Base-by-base conservation (phyloP, 1,284 basidiomycete species). In the Pseudozyma tsukubaensis region DNA sequence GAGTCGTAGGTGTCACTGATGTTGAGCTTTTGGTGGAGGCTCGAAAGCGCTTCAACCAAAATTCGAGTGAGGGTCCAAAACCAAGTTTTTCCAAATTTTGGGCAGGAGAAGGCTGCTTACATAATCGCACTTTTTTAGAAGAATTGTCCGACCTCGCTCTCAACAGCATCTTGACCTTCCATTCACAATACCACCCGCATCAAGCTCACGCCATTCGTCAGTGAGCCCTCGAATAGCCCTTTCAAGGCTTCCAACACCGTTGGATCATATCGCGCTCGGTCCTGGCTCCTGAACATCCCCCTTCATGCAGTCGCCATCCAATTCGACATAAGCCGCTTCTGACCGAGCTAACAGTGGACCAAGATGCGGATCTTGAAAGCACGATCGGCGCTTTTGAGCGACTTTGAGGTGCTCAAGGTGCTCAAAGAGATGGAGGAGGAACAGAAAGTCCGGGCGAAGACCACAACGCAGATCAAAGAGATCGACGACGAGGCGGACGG, bases 351-450 rank as follows among this genome's bases (percentile, higher is more conserved):
- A 39, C 35, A 50, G 35, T 16, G 12, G 18, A 29, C 49, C 50
- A 44, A 14, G n/a, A 83, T 81, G 80, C 79, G 94, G 92, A 90
- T 97, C 64, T 80, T 95, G 60, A 91, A 91, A 70, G 85, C 90
- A 18, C 89, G 92, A 42, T 88, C 92, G 6, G 92, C 92, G 10
- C 89, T 94, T 59, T 88, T 95, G 12, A 91, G 92, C 44, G 94
- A 95, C 86, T 90, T 88, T 80, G 94, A 97, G 85, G 94, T 97
- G 69, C 87, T 96, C 44, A 83, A 88, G 18, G 89, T 94, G 62
- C 89, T 97, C 59, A 88, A 89, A 45, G 90, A 91, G 58, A 89
- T 92, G 51, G 92, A 94, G 83, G 88, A 86, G 24, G 90, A 93
- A 72, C 89, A 92, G 79, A 72, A 74, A 45, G 52, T 47, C 14